Evolutionary conservation across 176 grass and related monocot species (phyloP), one percentile per base, ranked within the genome.

Genomic region (Saccharum spontaneum): DNA sequence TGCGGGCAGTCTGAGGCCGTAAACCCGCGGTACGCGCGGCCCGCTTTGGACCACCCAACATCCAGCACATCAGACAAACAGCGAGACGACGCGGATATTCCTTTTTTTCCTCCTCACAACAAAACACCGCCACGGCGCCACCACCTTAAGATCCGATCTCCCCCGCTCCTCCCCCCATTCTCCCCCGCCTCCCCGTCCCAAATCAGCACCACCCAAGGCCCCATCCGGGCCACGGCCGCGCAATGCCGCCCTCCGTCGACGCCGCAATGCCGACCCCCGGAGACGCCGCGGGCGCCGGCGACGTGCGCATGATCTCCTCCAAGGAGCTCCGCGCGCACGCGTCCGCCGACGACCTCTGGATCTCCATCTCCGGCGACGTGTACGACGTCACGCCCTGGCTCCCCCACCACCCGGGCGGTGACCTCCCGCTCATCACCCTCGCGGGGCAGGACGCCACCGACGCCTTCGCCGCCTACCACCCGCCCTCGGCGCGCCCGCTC

Each of bases 381-480:
- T 98, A 98, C 86, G 96, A 98, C 75, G 91, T 95, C 61, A 94
- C 93, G 11, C 7, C 78, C 0, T 98, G 96, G 96, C 36, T 90
- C 7, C 52, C 80, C 0, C 77, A 46, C 81, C 97, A 98, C 83
- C 97, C 93, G 10, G 97, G 91, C 50, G 93, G 91, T 5, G 83
- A 95, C 23, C 48, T 94, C 52, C 97, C 91, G 17, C 89, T 98
- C 28, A 78, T 94, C 77, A 88, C 77, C 48, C 91, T 98, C 38
- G 91, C 93, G 7, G 93, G 96, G 7, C 89, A 83, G 72, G 97
- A 95, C 40, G 91, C 87, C 73, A 96, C 93, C 36, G 89, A 98
- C 69, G 91, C 93, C 66, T 98, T 98, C 81, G 73, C 90, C 6
- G 91, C 93, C 62, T 95, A 98, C 83, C 97, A 98, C 78, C 93